Conservation (phyloP, 495 filamentous ascomycete species). For the Neurospora discreta region DNA sequence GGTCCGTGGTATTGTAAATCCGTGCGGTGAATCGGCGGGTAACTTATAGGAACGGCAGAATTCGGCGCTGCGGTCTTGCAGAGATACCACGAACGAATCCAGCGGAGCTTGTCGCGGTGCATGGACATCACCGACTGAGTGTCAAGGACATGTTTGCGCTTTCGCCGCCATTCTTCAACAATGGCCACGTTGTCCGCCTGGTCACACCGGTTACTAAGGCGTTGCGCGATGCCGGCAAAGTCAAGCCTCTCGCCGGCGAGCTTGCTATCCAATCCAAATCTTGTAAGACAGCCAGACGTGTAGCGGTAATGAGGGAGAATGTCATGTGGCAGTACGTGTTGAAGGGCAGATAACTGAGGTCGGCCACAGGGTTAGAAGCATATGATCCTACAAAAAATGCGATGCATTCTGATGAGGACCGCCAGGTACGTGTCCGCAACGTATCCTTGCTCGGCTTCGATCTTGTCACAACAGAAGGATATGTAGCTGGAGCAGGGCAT, state of each 20-base stretch:
- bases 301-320: constrained; percentile 11
- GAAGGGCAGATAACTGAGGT: constrained; percentile 7
- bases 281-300: constrained; percentile 9
- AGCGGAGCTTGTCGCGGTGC: constrained; percentile 11
- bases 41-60: background rate
- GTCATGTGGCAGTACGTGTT: constrained; percentile 3
- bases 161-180: constrained; percentile 6
- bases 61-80: constrained; percentile 1
- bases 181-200: constrained; percentile 5
- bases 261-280: constrained; percentile 15
- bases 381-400: constrained; percentile 4
- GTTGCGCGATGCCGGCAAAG: constrained; percentile 1
- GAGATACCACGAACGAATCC: constrained; percentile 16
- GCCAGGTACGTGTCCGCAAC: constrained; percentile 11
- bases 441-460: constrained; percentile 6
- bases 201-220: constrained; percentile 7
- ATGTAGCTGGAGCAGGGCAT: constrained; percentile 9
- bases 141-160: constrained; percentile 8
- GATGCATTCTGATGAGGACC: constrained; percentile 11
- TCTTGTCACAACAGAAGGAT: constrained; percentile 9
- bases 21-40: background rate
- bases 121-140: background rate
- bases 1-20: background rate
- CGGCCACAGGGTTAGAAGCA: constrained; percentile 3
- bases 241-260: constrained; percentile 8